Conservation (phyloP, 1,284 basidiomycete species). For the Leccinum subatratum region DNA sequence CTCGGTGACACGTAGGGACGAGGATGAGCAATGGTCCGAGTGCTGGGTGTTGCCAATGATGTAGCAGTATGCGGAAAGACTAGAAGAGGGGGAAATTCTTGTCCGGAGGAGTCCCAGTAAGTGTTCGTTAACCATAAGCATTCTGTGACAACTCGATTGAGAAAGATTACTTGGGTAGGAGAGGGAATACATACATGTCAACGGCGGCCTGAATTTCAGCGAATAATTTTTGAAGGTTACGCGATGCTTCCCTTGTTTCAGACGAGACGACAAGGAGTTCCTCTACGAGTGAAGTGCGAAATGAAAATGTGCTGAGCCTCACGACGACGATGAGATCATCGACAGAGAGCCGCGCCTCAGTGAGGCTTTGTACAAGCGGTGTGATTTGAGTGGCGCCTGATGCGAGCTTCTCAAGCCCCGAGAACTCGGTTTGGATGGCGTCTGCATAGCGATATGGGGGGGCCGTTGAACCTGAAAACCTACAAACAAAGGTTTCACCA, state of each 20-base stretch:
- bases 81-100: neutral
- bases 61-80: neutral
- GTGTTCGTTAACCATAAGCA: neutral
- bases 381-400: neutral
- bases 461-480: neutral
- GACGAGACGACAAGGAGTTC: too few species aligned
- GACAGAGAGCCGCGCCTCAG: neutral
- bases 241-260: too few species aligned
- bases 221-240: too few species aligned
- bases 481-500: neutral
- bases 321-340: neutral
- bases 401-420: neutral
- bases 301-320: too few species aligned
- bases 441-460: neutral
- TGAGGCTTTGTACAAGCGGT: neutral
- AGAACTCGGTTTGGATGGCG: neutral
- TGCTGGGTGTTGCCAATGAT: neutral
- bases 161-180: neutral
- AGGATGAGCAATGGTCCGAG: neutral
- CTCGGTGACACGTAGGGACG: neutral
- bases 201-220: too few species aligned
- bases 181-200: too few species aligned
- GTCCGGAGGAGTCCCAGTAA: neutral
- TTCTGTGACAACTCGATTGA: neutral
- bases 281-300: too few species aligned